Percentiles rank a stretch among this genome's conserved stretches.
phyloP scores from a whole-genome alignment of 306 rosid species.

The Hylodesmum podocarpum region DNA sequence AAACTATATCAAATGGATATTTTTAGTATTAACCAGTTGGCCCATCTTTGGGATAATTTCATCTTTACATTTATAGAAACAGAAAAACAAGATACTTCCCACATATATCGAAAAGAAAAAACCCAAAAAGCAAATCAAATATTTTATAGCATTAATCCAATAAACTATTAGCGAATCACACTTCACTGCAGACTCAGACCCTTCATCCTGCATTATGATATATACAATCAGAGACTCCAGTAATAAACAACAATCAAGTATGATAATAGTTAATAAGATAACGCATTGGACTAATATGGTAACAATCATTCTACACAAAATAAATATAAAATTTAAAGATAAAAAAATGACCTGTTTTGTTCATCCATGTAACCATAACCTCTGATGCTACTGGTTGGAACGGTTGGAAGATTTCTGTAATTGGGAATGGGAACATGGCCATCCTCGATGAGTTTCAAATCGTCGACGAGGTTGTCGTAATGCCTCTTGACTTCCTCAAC shows the following conservation, averaged over 20 bases:
- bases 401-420: conserved; percentile 36
- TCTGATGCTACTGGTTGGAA: conserved; percentile 14
- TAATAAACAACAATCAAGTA: background rate
- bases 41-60: background rate
- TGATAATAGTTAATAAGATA: no score
- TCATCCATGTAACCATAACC: conserved; percentile 43
- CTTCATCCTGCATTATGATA: conserved; percentile 39
- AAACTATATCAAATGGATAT: background rate
- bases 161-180: background rate
- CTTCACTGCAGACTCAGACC: conserved; percentile 34
- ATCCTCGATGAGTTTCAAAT: conserved; percentile 60
- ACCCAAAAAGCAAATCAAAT: background rate
- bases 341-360: conserved; percentile 46
- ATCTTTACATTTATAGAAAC: conserved; percentile 12
- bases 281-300: background rate
- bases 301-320: background rate
- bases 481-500: conserved; percentile 74
- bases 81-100: background rate
- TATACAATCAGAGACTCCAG: background rate
- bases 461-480: conserved; percentile 67
- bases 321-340: background rate
- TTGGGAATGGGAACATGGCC: conserved; percentile 72
- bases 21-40: background rate
- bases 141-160: background rate
- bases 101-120: background rate